Percentiles rank a stretch among this genome's conserved stretches.
These are phyloP conservation scores for Cordyceps cateniannulata DNA, from an alignment of 2,329 filamentous ascomycete species.

Conservation along the genomic window DNA sequence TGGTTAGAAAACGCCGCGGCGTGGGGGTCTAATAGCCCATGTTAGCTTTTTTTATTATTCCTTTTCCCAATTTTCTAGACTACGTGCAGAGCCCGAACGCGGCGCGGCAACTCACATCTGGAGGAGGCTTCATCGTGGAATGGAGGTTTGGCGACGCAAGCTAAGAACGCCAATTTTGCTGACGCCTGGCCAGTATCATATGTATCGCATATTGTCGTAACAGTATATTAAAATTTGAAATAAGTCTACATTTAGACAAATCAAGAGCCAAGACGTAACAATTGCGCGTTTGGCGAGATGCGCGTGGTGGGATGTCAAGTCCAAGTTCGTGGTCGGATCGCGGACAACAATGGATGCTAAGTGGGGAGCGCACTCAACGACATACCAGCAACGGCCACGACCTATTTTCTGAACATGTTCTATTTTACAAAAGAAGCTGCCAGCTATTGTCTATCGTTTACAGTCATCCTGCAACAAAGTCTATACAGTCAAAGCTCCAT, in stretches of 20 bases:
- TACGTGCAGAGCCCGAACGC: background rate
- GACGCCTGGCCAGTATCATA: background rate
- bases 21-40: conserved; percentile 28
- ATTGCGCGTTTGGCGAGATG: background rate
- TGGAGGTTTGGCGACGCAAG: background rate
- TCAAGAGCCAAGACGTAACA: background rate
- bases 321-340: background rate
- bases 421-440: background rate
- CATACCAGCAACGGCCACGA: background rate
- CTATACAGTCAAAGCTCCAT: background rate
- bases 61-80: no score
- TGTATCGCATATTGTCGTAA: background rate
- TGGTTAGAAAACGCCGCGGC: conserved; percentile 32
- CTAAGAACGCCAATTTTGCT: background rate
- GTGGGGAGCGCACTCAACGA: background rate
- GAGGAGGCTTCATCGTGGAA: conserved; percentile 3
- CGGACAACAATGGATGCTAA: background rate
- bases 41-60: background rate
- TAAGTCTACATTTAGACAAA: background rate
- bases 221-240: background rate
- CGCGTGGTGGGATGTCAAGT: background rate
- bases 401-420: background rate
- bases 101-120: background rate
- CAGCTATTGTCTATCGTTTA: conserved; percentile 1
- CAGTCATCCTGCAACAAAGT: background rate